Percentiles rank a stretch among this genome's conserved stretches.
Evolutionary conservation across 179 eudicot genomes (phyloP).

Genomic region (Heliamphora pulchella): DNA sequence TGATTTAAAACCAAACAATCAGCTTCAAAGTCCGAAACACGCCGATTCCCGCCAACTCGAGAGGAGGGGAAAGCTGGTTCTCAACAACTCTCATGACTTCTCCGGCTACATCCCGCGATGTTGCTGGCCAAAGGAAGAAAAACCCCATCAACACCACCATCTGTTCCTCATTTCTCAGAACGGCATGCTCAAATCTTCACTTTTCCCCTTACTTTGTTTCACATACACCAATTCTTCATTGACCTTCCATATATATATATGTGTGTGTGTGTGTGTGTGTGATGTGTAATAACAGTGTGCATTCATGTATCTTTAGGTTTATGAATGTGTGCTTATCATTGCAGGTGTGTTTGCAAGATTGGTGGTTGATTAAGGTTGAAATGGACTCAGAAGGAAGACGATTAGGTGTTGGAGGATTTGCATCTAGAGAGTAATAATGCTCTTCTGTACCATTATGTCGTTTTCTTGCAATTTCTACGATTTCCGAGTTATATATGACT

Average conservation of each 20-base stretch:
- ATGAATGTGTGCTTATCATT: not conserved
- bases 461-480: not conserved
- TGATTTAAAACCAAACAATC: too few relatives aligned
- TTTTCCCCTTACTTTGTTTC: not conserved
- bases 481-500: not conserved
- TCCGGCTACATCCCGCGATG: not conserved
- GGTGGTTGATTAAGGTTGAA: constrained; percentile 38
- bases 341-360: constrained; percentile 31
- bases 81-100: not conserved
- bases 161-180: not conserved
- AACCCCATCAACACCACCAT: not conserved
- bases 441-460: constrained; percentile 1
- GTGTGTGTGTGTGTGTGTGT: not conserved
- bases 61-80: not conserved
- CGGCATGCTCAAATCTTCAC: not conserved
- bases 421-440: constrained; percentile 24
- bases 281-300: not conserved
- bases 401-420: constrained; percentile 34
- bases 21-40: too few relatives aligned
- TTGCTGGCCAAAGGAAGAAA: not conserved
- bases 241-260: not conserved
- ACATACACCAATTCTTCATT: not conserved
- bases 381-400: constrained; percentile 19
- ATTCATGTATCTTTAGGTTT: not conserved
- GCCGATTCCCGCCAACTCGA: constrained; percentile 3